Percentiles rank a stretch among this genome's conserved stretches.
These are phyloP conservation scores for Hevea brasiliensis DNA, from an alignment of 345 rosid genomes.

Conservation along the genomic window DNA sequence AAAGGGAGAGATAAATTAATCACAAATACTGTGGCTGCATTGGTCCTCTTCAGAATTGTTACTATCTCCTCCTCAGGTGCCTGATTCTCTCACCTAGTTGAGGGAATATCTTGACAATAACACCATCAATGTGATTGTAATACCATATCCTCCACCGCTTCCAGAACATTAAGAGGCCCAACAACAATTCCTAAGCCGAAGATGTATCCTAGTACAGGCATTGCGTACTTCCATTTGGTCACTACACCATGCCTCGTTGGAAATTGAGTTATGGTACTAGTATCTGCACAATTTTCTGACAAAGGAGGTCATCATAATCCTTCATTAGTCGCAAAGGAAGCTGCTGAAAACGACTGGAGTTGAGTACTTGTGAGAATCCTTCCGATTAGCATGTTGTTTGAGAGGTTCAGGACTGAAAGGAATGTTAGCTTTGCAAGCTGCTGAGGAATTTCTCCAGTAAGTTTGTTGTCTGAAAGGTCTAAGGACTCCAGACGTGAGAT, in stretches of 20 bases:
- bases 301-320: constrained; percentile 13
- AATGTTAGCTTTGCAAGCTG: neutral
- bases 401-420: constrained; percentile 24
- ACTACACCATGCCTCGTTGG: neutral
- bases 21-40: too few relatives aligned
- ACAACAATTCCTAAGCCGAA: constrained; percentile 2
- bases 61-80: too few relatives aligned
- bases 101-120: constrained; percentile 6
- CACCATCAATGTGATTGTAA: neutral
- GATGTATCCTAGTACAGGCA: neutral
- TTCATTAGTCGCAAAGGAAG: constrained; percentile 16
- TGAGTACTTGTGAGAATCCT: constrained; percentile 7
- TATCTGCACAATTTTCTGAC: neutral
- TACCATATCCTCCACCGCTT: neutral
- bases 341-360: neutral
- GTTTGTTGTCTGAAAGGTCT: constrained; percentile 20
- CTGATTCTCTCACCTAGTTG: neutral
- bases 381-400: constrained; percentile 14
- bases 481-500: neutral
- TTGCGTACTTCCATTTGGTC: neutral
- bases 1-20: too few relatives aligned
- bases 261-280: too few relatives aligned
- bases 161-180: neutral
- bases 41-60: too few relatives aligned
- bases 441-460: neutral